Percentiles rank a stretch among this genome's conserved stretches.
These are phyloP conservation scores for Lipomyces starkeyi DNA, from an alignment of 805 yeast genomes.

Conservation along the genomic window DNA sequence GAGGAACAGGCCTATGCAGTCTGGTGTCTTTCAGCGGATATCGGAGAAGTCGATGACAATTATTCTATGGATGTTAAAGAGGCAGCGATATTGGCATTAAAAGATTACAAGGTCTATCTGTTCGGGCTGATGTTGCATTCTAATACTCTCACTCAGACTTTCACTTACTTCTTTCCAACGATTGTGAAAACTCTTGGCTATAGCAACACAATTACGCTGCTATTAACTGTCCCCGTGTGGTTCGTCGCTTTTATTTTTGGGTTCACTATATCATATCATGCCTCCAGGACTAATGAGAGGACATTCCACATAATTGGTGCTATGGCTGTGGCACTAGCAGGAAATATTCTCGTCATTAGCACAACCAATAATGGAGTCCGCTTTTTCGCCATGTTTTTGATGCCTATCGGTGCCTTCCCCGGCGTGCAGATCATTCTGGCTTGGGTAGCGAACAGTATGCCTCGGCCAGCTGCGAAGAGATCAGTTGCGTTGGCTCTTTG, in stretches of 20 bases:
- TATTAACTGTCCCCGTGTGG: slow-evolving; percentile 65
- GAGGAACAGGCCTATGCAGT: slow-evolving; percentile 28
- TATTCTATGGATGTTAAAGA: slow-evolving; percentile 14
- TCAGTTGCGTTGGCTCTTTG: slow-evolving; percentile 16
- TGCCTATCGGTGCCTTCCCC: slow-evolving; percentile 22
- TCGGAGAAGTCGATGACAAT: slow-evolving; percentile 49
- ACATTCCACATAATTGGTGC: slow-evolving; percentile 12
- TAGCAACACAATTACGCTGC: slow-evolving; percentile 54
- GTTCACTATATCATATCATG: slow-evolving; percentile 9
- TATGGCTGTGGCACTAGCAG: slow-evolving; percentile 2
- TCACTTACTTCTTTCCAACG: slow-evolving; percentile 63
- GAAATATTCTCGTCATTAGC: slow-evolving; percentile 9
- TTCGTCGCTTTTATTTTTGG: slow-evolving; percentile 53
- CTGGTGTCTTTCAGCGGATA: slow-evolving; percentile 44
- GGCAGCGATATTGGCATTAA: slow-evolving; percentile 14
- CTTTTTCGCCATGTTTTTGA: slow-evolving; percentile 14
- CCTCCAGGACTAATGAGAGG: slow-evolving; percentile 12
- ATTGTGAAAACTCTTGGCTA: slow-evolving; percentile 61
- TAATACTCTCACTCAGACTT: slow-evolving; percentile 26
- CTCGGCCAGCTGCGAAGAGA: slow-evolving; percentile 22
- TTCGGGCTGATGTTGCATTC: slow-evolving; percentile 24
- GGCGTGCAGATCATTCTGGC: slow-evolving; percentile 17
- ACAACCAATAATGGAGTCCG: slow-evolving; percentile 7
- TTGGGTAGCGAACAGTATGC: slow-evolving; percentile 14
- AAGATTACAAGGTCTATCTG: slow-evolving; percentile 31